Base-by-base conservation (phyloP, 2,329 filamentous ascomycete species). In the Acrodontium crateriforme region DNA sequence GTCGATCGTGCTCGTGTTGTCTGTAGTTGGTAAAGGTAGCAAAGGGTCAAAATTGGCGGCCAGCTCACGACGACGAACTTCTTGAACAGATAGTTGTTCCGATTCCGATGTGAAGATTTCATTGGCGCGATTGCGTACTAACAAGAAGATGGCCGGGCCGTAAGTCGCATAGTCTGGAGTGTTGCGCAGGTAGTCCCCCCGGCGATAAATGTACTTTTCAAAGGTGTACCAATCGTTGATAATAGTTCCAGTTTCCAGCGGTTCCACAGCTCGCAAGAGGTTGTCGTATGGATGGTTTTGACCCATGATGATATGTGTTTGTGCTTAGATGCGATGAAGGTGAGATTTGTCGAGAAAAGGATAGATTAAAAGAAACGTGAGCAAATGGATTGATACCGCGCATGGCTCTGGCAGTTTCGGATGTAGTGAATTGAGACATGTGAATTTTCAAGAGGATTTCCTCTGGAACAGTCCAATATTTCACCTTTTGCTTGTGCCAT, bases 1-100 rank as follows among this genome's bases (percentile, higher is more conserved):
- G 32, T 48, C 40, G 16, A 46, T 28, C 4, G 40, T 42, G 24
- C 43, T 21, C n/a, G 36, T 45, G 30, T 50, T 50, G 8, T 25
- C 13, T 5, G 31, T 36, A 7, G 47, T 49, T 6, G 47, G 40
- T 2, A 45, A 35, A 9, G 45, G 46, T 12, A 45, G 33, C 2
- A 50, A 31, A 6, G 37, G 40, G 11, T 37, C 34, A 7, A 48
- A 24, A 5, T 39, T 24, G 13, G 16, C 12, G 5, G 21, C 23
- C 4, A 44, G 30, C 33, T 50, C 47, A 15, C 40, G 38, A 6
- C 28, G 24, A 11, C 44, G 41, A 10, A 47, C 31, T 19, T 41
- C 34, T 25, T 47, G 36, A 6, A 42, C 37, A 9, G 44, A 44
- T 7, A 49, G 33, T 11, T 18, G 23, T 10, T 29, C 31, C 8